Evolutionary conservation across 2,329 filamentous ascomycete genomes (phyloP).

Genomic region (Penicillium sp.): DNA sequence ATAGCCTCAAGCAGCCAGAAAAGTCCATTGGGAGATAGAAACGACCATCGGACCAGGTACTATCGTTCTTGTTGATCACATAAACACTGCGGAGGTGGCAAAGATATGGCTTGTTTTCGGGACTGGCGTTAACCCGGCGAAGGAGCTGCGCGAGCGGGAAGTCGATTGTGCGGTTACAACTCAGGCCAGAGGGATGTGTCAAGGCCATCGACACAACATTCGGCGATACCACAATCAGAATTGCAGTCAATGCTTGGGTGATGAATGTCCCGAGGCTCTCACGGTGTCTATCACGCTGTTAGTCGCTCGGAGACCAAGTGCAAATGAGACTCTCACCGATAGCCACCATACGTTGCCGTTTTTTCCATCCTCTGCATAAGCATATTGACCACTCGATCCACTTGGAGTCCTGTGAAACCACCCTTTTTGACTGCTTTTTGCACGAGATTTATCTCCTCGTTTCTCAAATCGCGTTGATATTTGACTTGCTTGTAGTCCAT

Average conservation of each 20-base stretch:
- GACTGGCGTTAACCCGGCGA: constrained; percentile 1
- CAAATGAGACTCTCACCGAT: background rate
- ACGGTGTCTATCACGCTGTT: background rate
- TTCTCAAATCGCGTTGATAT: constrained; percentile 8
- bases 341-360: background rate
- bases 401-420: constrained; percentile 9
- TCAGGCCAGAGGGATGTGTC: background rate
- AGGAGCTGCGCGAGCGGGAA: constrained; percentile 18
- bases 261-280: constrained; percentile 5
- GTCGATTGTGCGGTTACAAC: background rate
- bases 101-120: constrained; percentile 8
- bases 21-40: constrained; percentile 15
- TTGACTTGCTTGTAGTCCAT: background rate
- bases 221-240: constrained; percentile 23
- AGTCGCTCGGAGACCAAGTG: background rate
- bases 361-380: constrained; percentile 15
- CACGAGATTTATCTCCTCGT: constrained; percentile 14
- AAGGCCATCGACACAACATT: constrained; percentile 15
- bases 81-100: constrained; percentile 16
- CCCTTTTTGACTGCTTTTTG: constrained; percentile 11
- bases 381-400: constrained; percentile 19
- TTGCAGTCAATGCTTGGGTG: constrained; percentile 18
- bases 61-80: constrained; percentile 5
- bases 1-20: constrained; percentile 5
- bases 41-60: background rate